These are phyloP conservation scores for Saraca asoca DNA, from an alignment of 331 rosid species.

Conservation along the genomic window DNA sequence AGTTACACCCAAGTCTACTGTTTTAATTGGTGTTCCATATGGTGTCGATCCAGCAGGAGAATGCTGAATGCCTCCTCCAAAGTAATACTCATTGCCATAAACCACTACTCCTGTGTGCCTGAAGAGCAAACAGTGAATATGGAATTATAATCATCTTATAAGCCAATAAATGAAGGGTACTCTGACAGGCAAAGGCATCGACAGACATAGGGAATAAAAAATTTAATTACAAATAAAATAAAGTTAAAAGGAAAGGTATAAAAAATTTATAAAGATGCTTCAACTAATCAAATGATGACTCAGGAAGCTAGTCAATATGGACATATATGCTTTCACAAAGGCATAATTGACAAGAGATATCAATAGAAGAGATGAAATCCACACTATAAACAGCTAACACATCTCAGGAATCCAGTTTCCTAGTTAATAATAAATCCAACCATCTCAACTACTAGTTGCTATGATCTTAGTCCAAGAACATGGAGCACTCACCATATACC, in stretches of 20 bases:
- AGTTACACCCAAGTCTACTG: constrained; percentile 73
- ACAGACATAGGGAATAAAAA: no score
- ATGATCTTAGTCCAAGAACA: not conserved
- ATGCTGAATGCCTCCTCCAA: constrained; percentile 88
- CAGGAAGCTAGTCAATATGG: no score
- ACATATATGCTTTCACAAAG: no score
- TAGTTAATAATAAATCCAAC: not conserved
- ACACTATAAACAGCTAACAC: not conserved
- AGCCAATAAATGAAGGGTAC: no score
- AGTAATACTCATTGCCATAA: constrained; percentile 84
- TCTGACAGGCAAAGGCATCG: no score
- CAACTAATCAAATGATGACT: no score
- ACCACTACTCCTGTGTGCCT: constrained; percentile 98
- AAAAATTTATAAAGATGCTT: no score
- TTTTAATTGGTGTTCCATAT: constrained; percentile 75
- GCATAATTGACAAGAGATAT: no score
- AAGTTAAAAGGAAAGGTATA: no score
- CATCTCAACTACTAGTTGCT: not conserved
- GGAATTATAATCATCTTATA: not conserved
- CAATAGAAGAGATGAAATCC: not conserved
- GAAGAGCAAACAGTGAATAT: not conserved
- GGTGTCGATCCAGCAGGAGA: constrained; percentile 68
- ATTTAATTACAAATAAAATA: no score
- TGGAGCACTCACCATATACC: constrained; percentile 70
- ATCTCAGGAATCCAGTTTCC: not conserved